Evolutionary conservation across 202 grass and related monocot genomes (phyloP).

Genomic region (Panicum virgatum): DNA sequence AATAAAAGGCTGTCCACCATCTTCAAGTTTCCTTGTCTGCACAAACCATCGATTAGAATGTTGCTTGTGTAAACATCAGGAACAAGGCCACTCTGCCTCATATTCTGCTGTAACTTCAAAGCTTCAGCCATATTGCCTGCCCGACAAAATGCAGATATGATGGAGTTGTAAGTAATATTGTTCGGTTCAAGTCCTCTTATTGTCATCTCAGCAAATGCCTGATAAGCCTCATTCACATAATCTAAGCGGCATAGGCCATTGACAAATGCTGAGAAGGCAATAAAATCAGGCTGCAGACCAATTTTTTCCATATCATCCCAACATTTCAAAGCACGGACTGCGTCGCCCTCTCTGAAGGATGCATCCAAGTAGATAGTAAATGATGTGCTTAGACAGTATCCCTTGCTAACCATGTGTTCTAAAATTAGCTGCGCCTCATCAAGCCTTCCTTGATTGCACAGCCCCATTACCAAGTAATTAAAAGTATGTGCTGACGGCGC

Average conservation of each 20-base stretch:
- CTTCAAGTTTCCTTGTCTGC: too few relatives aligned
- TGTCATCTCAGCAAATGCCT: conserved; percentile 69
- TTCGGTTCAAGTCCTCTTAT: conserved; percentile 80
- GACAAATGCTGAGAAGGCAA: conserved; percentile 77
- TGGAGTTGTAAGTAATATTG: conserved; percentile 93
- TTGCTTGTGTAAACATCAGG: conserved; percentile 90
- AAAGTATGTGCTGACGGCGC: conserved; percentile 64
- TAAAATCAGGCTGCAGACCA: too few relatives aligned
- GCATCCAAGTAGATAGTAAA: too few relatives aligned
- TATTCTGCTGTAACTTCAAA: conserved; percentile 56
- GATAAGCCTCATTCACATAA: conserved; percentile 59
- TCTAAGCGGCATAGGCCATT: conserved; percentile 75
- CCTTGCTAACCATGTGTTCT: conserved; percentile 65
- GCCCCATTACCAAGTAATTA: conserved; percentile 76
- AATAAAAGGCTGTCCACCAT: too few relatives aligned
- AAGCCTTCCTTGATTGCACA: conserved; percentile 64
- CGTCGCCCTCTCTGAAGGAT: too few relatives aligned
- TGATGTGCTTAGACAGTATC: too few relatives aligned
- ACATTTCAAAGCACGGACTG: too few relatives aligned
- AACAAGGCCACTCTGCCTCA: conserved; percentile 74
- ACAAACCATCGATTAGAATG: conserved; percentile 89
- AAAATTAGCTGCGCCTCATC: conserved; percentile 54
- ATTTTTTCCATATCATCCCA: too few relatives aligned
- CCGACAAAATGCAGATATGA: conserved; percentile 73
- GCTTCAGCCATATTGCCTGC: conserved; percentile 66